Conservation (phyloP, 306 rosid species). For the Glycine soja region DNA sequence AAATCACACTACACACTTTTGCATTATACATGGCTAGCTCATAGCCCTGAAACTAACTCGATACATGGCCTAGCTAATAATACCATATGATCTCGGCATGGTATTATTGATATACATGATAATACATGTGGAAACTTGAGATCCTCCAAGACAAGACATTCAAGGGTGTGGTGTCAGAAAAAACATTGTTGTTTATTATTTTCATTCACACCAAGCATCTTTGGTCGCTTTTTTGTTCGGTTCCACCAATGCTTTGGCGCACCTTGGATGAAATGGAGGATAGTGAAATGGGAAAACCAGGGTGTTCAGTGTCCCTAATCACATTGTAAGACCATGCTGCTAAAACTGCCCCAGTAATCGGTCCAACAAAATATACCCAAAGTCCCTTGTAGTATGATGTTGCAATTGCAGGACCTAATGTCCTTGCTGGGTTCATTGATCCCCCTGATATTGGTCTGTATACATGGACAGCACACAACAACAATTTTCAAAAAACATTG, state of each 20-base stretch:
- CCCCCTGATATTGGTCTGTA: slow-evolving; percentile 89
- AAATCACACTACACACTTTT: neutral
- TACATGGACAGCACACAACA: slow-evolving; percentile 20
- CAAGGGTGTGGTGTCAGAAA: neutral
- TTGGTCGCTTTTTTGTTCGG: slow-evolving; percentile 14
- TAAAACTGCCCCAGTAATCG: slow-evolving; percentile 68
- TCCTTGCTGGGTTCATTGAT: slow-evolving; percentile 92
- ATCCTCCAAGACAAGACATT: slow-evolving; percentile 23
- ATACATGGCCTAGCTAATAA: neutral
- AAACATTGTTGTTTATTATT: neutral
- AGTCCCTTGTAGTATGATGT: slow-evolving; percentile 63
- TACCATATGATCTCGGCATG: neutral
- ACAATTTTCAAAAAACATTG: neutral
- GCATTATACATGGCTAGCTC: neutral
- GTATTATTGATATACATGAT: slow-evolving; percentile 12
- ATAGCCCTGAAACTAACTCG: neutral
- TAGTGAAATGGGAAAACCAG: slow-evolving; percentile 33
- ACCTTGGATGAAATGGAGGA: slow-evolving; percentile 51
- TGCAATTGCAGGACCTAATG: slow-evolving; percentile 85
- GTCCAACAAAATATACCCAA: slow-evolving; percentile 80
- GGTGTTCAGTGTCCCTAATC: slow-evolving; percentile 55
- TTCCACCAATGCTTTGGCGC: slow-evolving; percentile 42
- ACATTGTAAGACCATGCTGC: slow-evolving; percentile 71
- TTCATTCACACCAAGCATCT: slow-evolving; percentile 41
- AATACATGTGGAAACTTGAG: neutral